Conservation (phyloP, 2,329 filamentous ascomycete genomes). For the Trichophyton mentagrophytes region DNA sequence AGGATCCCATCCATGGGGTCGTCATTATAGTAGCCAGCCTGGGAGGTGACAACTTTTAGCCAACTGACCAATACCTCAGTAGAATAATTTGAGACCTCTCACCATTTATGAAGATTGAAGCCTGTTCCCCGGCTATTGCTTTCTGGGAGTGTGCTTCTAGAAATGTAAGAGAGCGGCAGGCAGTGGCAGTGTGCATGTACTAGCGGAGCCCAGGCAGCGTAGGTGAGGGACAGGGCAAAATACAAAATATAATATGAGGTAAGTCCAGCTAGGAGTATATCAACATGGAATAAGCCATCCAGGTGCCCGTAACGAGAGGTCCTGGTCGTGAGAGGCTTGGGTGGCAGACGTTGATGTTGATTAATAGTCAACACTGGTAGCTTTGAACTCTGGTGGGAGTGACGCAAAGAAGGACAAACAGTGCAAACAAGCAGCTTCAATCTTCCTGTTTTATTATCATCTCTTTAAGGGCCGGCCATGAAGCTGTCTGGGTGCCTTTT, state of each 20-base stretch:
- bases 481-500: not conserved
- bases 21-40: constrained; percentile 39
- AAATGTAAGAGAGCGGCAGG: not conserved
- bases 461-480: not conserved
- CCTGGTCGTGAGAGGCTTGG: not conserved
- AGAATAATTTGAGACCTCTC: not conserved
- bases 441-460: not conserved
- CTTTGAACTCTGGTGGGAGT: constrained; percentile 9
- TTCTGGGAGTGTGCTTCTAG: not conserved
- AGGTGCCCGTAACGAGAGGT: no score
- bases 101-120: not conserved
- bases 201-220: not conserved
- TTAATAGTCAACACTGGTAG: not conserved
- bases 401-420: constrained; percentile 23
- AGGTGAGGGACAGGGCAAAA: not conserved
- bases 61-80: not conserved
- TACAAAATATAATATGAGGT: no score
- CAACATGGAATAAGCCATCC: no score
- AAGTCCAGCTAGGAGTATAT: no score
- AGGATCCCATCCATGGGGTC: constrained; percentile 42
- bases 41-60: not conserved
- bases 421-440: constrained; percentile 2
- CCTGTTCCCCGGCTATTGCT: not conserved
- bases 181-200: not conserved
- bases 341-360: not conserved